Evolutionary conservation across 2,329 filamentous ascomycete species (phyloP).

Genomic region (Botrytis byssoidea): DNA sequence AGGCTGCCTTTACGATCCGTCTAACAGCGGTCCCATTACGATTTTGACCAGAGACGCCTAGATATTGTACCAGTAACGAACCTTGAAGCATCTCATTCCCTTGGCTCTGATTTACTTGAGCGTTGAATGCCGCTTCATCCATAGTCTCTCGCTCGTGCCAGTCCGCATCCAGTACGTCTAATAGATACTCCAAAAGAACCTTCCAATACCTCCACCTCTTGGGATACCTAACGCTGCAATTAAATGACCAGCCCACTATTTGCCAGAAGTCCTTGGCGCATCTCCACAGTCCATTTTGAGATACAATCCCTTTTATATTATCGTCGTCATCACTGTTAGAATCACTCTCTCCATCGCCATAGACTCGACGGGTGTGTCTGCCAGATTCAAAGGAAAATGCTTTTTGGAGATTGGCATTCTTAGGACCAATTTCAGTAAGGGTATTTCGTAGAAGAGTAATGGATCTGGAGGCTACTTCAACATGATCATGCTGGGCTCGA

Average conservation of each 20-base stretch:
- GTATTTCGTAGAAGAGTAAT: slow-evolving; percentile 69
- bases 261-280: slow-evolving; percentile 88
- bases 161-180: slow-evolving; percentile 74
- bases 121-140: slow-evolving; percentile 39
- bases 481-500: slow-evolving; percentile 61
- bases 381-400: slow-evolving; percentile 65
- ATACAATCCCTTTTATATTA: slow-evolving; percentile 57
- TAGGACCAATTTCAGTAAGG: slow-evolving; percentile 62
- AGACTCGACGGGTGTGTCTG: slow-evolving; percentile 33
- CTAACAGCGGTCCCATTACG: slow-evolving; percentile 1
- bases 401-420: slow-evolving; percentile 65
- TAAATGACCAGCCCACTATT: slow-evolving; percentile 87
- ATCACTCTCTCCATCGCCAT: slow-evolving; percentile 44
- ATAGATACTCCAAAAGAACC: slow-evolving; percentile 74
- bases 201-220: slow-evolving; percentile 80
- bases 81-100: slow-evolving; percentile 44
- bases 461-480: slow-evolving; percentile 62
- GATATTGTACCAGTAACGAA: slow-evolving; percentile 58
- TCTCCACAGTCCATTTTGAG: slow-evolving; percentile 67
- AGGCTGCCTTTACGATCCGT: slow-evolving; percentile 63
- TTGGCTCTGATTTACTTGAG: slow-evolving; percentile 34
- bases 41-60: slow-evolving; percentile 37
- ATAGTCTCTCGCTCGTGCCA: slow-evolving; percentile 56
- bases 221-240: slow-evolving; percentile 73
- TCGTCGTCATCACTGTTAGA: slow-evolving; percentile 44